phyloP scores from a whole-genome alignment of 768 basidiomycete species.

The Boletellus ananas region DNA sequence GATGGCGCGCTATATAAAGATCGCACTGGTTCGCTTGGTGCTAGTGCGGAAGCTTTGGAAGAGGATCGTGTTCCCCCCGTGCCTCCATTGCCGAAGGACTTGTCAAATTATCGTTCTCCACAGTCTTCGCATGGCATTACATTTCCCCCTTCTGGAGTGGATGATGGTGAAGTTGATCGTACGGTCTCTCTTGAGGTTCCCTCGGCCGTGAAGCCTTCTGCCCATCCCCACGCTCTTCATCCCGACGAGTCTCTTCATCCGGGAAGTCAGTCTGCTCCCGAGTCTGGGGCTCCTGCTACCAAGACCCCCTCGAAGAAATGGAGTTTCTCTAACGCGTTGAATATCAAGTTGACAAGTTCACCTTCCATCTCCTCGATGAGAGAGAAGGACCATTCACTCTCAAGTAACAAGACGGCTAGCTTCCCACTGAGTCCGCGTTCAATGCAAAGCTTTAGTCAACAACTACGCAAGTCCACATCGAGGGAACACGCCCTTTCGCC shows the following conservation, averaged over 20 bases:
- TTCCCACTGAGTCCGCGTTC: constrained; percentile 66
- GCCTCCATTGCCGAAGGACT: constrained; percentile 87
- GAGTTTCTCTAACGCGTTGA: constrained; percentile 87
- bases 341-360: constrained; percentile 66
- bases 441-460: constrained; percentile 58
- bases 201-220: constrained; percentile 21
- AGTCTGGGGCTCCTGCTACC: constrained; percentile 44
- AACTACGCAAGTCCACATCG: constrained; percentile 64
- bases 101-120: constrained; percentile 71
- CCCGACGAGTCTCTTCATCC: constrained; percentile 38
- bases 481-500: constrained; percentile 57
- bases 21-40: constrained; percentile 58
- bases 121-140: constrained; percentile 51
- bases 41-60: constrained; percentile 57
- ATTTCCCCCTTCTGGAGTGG: constrained; percentile 45
- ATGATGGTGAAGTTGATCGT: constrained; percentile 47
- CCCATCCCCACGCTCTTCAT: constrained; percentile 31
- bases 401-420: constrained; percentile 43
- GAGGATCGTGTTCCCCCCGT: constrained; percentile 82
- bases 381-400: constrained; percentile 37
- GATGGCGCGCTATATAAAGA: constrained; percentile 65
- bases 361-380: constrained; percentile 56
- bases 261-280: constrained; percentile 38
- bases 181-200: constrained; percentile 53
- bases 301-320: constrained; percentile 95